Evolutionary conservation across 805 yeast species (phyloP).

Genomic region (Ogataea dorogensis): DNA sequence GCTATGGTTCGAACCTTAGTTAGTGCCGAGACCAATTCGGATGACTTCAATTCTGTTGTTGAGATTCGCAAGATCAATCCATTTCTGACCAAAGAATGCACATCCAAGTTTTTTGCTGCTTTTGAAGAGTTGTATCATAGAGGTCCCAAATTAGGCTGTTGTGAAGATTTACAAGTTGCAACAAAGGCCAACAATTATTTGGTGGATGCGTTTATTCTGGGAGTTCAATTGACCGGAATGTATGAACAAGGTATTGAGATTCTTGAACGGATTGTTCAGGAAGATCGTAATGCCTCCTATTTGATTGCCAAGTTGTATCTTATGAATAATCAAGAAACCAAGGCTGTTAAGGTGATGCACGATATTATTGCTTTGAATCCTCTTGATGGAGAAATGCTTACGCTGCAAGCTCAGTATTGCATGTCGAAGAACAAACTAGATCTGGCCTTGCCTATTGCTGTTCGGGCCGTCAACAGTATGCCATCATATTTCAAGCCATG

Average conservation of each 20-base stretch:
- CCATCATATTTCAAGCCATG: constrained; percentile 79
- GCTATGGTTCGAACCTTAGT: constrained; percentile 74
- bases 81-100: constrained; percentile 47
- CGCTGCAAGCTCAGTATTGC: constrained; percentile 59
- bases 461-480: constrained; percentile 63
- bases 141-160: constrained; percentile 66
- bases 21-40: constrained; percentile 66
- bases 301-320: constrained; percentile 54
- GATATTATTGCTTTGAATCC: constrained; percentile 49
- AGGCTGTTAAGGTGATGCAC: constrained; percentile 51
- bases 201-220: constrained; percentile 69
- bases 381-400: constrained; percentile 53
- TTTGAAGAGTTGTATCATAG: constrained; percentile 64
- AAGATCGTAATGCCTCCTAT: constrained; percentile 57
- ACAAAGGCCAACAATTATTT: constrained; percentile 63
- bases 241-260: constrained; percentile 61
- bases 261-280: constrained; percentile 47
- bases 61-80: constrained; percentile 86
- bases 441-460: constrained; percentile 57
- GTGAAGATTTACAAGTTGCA: constrained; percentile 67
- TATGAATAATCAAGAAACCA: constrained; percentile 56
- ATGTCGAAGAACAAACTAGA: constrained; percentile 50
- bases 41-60: constrained; percentile 65
- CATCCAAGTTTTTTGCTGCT: constrained; percentile 55
- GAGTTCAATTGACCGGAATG: constrained; percentile 61